Evolutionary conservation across 129 eudicot species (phyloP).

Genomic region (Oenanthe sinensis): DNA sequence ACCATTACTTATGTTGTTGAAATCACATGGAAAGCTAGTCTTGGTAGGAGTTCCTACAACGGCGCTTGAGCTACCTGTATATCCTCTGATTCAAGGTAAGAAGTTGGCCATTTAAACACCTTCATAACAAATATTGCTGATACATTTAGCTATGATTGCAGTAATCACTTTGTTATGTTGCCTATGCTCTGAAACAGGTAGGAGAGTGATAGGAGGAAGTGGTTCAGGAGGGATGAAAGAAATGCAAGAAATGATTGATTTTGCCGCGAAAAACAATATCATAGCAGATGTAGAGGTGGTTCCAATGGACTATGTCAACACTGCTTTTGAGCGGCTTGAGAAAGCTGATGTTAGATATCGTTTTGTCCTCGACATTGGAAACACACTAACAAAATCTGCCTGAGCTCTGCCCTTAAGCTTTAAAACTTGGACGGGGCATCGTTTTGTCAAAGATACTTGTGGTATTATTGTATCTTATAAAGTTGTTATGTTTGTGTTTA

Average conservation of each 20-base stretch:
- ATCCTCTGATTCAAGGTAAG: background rate
- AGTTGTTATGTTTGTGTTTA: too few relatives aligned
- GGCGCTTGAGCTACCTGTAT: background rate
- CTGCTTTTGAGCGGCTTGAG: background rate
- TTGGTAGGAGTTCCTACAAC: background rate
- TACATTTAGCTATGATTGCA: background rate
- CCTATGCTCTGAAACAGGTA: background rate
- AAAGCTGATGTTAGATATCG: slow-evolving; percentile 5
- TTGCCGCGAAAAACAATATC: background rate
- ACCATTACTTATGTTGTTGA: background rate
- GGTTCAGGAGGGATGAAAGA: slow-evolving; percentile 4
- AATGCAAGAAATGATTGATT: background rate
- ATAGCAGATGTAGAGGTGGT: background rate
- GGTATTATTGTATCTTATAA: background rate
- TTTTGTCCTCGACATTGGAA: slow-evolving; percentile 2
- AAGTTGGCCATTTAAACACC: background rate
- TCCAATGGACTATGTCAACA: background rate
- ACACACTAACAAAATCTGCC: background rate
- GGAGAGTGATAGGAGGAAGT: background rate
- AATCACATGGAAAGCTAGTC: background rate
- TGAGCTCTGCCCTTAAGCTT: background rate
- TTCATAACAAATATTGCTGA: background rate
- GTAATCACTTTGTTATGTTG: background rate
- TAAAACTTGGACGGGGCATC: background rate
- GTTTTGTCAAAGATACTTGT: background rate